Percentiles rank a stretch among this genome's conserved stretches.
phyloP scores from a whole-genome alignment of 495 filamentous ascomycete species.

The Achaetomiella virescens region DNA sequence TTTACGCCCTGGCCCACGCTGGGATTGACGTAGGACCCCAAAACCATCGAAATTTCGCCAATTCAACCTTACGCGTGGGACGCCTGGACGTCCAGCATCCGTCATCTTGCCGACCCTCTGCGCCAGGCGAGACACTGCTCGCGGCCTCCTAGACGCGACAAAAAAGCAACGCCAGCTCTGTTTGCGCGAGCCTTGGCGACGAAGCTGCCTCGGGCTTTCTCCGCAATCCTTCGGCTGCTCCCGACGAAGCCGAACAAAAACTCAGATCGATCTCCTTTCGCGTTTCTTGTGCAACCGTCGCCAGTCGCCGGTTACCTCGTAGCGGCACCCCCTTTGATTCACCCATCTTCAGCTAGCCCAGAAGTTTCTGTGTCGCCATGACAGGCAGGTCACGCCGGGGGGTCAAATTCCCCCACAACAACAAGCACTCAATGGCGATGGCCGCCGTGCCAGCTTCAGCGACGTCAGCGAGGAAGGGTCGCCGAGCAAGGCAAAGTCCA shows the following conservation, averaged over 20 bases:
- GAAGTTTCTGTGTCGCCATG: constrained; percentile 14
- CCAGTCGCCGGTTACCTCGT: background rate
- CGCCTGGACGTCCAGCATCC: background rate
- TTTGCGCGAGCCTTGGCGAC: too few relatives aligned
- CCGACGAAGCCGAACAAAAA: constrained; percentile 2
- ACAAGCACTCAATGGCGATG: constrained; percentile 40
- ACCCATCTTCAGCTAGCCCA: too few relatives aligned
- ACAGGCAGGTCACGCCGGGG: constrained; percentile 51
- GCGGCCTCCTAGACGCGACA: too few relatives aligned
- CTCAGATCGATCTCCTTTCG: background rate
- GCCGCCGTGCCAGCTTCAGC: constrained; percentile 66
- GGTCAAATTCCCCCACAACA: constrained; percentile 73
- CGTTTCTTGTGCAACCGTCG: background rate
- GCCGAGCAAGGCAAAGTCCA: constrained; percentile 39
- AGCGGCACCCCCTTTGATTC: background rate
- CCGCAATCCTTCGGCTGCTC: background rate
- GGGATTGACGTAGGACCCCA: constrained; percentile 27
- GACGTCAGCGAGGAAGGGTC: constrained; percentile 69
- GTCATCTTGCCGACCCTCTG: background rate
- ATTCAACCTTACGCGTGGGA: background rate
- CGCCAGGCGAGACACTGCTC: background rate
- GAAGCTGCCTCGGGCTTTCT: background rate
- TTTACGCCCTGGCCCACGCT: constrained; percentile 8
- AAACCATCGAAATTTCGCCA: constrained; percentile 24
- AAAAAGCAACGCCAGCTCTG: too few relatives aligned